Base-by-base conservation (phyloP, 306 rosid species). In the Senna siamea region DNA sequence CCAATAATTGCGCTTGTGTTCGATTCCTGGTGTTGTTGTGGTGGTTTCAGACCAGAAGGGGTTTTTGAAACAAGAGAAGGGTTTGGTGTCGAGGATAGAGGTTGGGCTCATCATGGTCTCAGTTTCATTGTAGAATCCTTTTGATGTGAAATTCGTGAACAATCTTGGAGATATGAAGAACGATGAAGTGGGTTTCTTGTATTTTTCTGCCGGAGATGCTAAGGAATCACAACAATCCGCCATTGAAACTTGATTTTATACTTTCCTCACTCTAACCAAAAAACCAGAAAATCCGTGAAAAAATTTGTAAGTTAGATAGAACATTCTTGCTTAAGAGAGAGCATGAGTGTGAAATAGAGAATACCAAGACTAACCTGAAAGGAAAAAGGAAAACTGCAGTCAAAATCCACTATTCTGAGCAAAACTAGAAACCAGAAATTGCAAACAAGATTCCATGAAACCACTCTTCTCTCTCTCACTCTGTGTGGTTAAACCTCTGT, bases 61-160 rank as follows among this genome's bases (percentile, higher is more conserved):
- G 65, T 76, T 92, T 80, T 81, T 86, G 32, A 86, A 73, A 38
- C 84, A 84, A 53, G 78, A 75, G 18, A 86, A 89, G 0, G 92
- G 79, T 52, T 87, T 89, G 48, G 55, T 81, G 55, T 92, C 98
- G 4, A 93, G 98, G 32, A 82, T 89, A 35, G 98, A 89, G 23
- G 98, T 87, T 34, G 98, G 95, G 74, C 96, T 91, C 89, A 79
- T 85, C 61, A 78, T 81, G 48, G 82, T 62, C 20, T 93, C 97
- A 0, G 83, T 74, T 83, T 91, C 98, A 66, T 30, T 6, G 13
- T 85, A 66, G 23, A 79, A 56, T 0, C 70, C 77, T 38, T 84
- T 87, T 11, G 86, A 62, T 13, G 85, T 61, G 26, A 88, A 77
- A 69, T 83, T 75, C 0, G 92, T 88, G 77, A 91, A 85, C 76